phyloP scores from a whole-genome alignment of 208 protist genomes.

The Leishmania tarentolae region DNA sequence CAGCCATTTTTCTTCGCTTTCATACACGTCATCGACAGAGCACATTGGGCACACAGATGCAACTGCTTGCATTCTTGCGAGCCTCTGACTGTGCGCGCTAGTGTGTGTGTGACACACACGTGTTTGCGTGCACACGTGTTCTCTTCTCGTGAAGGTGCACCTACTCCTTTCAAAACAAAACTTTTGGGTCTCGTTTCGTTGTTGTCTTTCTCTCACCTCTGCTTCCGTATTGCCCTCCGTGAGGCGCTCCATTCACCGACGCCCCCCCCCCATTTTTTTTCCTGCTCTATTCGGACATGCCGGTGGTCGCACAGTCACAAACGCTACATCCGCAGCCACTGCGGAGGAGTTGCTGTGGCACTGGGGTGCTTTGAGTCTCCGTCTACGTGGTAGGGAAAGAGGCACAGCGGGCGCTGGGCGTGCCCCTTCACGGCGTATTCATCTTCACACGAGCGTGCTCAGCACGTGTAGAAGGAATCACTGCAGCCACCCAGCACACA shows the following conservation, averaged over 20 bases:
- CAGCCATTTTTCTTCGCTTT: not conserved
- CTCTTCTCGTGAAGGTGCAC: too few species aligned
- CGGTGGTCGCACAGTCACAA: not conserved
- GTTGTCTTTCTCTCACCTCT: constrained; percentile 3
- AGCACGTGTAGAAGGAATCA: too few species aligned
- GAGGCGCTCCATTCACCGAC: too few species aligned
- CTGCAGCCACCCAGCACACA: too few species aligned
- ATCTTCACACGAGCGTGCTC: not conserved
- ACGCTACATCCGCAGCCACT: not conserved
- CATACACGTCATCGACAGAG: not conserved
- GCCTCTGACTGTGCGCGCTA: not conserved
- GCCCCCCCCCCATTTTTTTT: not conserved
- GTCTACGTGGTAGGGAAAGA: not conserved
- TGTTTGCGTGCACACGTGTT: not conserved
- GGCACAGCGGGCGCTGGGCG: not conserved
- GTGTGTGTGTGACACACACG: not conserved
- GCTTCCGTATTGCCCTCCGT: not conserved
- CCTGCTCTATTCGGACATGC: not conserved
- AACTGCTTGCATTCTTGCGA: not conserved
- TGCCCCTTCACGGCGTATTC: not conserved
- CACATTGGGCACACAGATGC: not conserved
- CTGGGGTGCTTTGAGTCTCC: not conserved
- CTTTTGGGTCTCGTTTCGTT: not conserved
- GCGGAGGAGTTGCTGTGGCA: not conserved
- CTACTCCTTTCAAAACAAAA: too few species aligned